Conservation (phyloP, 108 stramenopile species). For the Stephanodiscus minutulus region DNA sequence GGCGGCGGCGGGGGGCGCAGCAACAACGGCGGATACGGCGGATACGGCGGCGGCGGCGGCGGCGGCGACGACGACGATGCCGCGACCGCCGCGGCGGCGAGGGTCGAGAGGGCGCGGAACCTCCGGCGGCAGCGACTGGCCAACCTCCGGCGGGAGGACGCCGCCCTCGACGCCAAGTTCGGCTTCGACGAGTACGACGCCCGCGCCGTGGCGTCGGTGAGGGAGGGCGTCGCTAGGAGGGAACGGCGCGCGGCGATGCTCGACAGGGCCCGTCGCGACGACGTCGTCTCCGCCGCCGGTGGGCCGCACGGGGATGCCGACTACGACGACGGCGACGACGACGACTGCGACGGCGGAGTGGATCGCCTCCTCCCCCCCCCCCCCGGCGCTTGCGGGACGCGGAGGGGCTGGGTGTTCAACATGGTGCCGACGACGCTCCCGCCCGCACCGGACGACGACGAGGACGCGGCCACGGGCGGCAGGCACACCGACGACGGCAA, state of each 20-base stretch:
- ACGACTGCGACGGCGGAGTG: slow-evolving; percentile 42
- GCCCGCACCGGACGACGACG: slow-evolving; percentile 20
- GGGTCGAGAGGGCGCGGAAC: slow-evolving; percentile 21
- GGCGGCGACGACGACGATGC: slow-evolving; percentile 22
- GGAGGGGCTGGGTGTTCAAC: slow-evolving; percentile 91
- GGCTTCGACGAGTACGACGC: slow-evolving; percentile 60
- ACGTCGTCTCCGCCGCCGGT: not conserved
- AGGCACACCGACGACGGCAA: not conserved
- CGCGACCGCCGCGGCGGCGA: slow-evolving; percentile 36
- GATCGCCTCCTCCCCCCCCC: slow-evolving; percentile 28
- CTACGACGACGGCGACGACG: slow-evolving; percentile 41
- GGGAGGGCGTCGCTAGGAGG: slow-evolving; percentile 1
- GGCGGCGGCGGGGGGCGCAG: not conserved
- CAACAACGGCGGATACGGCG: too few species aligned
- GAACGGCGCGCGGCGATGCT: slow-evolving; percentile 18
- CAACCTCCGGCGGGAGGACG: slow-evolving; percentile 40
- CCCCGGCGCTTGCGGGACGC: slow-evolving; percentile 19
- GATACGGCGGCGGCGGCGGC: slow-evolving; percentile 22
- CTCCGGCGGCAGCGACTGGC: slow-evolving; percentile 47
- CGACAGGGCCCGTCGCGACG: not conserved
- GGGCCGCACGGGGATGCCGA: too few species aligned
- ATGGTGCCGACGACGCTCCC: slow-evolving; percentile 87
- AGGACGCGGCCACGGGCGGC: not conserved
- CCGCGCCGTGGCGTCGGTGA: slow-evolving; percentile 21
- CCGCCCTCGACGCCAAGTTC: slow-evolving; percentile 61